These are phyloP conservation scores for Dunaliella salina DNA, from an alignment of 163 green algal species.

Conservation along the genomic window DNA sequence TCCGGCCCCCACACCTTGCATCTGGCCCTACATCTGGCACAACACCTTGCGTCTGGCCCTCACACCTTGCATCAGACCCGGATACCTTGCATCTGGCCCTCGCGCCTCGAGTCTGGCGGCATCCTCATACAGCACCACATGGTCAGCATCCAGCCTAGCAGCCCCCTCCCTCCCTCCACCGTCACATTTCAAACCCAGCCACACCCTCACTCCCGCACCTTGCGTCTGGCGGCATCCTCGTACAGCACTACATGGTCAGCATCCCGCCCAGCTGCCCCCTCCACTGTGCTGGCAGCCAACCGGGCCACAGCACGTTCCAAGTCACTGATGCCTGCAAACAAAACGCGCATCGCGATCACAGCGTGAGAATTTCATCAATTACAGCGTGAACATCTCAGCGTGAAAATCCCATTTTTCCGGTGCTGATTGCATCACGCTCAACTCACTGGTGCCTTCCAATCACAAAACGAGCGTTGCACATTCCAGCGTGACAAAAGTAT, in stretches of 20 bases:
- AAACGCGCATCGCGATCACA: no score
- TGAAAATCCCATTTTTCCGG: no score
- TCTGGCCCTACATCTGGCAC: no score
- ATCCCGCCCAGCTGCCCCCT: constrained; percentile 57
- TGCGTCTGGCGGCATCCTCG: constrained; percentile 73
- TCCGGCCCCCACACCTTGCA: constrained; percentile 20
- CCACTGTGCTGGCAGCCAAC: constrained; percentile 52
- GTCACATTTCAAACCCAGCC: neutral
- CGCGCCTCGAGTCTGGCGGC: constrained; percentile 37
- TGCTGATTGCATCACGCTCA: no score
- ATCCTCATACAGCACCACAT: constrained; percentile 96
- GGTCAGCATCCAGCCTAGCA: constrained; percentile 57
- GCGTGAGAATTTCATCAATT: no score
- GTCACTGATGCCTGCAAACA: constrained; percentile 56
- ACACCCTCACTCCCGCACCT: constrained; percentile 13
- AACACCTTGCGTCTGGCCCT: neutral
- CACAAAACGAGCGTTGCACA: no score
- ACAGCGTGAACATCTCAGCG: no score
- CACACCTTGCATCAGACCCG: no score
- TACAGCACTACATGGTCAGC: constrained; percentile 87
- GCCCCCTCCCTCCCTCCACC: constrained; percentile 44
- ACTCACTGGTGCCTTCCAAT: no score
- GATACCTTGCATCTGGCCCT: constrained; percentile 1
- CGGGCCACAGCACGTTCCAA: constrained; percentile 81
- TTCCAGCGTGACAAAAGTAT: no score